These are phyloP conservation scores for Prunus campanulata DNA, from an alignment of 306 rosid genomes.

Conservation along the genomic window DNA sequence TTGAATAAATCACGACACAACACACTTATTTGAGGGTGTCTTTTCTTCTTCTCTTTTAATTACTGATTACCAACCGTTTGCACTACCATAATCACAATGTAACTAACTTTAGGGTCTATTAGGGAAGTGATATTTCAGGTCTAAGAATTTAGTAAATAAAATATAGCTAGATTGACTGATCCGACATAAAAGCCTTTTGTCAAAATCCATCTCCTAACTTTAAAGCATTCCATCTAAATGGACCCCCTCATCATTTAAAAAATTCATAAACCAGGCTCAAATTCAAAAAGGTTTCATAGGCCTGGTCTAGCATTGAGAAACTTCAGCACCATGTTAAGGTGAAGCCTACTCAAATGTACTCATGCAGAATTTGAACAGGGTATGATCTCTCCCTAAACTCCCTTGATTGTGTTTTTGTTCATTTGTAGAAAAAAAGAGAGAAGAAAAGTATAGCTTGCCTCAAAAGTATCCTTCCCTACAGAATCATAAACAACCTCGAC, in stretches of 20 bases:
- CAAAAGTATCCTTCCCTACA: constrained; percentile 84
- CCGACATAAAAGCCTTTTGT: too few species aligned
- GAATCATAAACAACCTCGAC: constrained; percentile 93
- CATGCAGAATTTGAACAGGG: neutral
- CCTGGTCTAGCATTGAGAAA: neutral
- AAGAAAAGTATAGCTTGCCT: constrained; percentile 41
- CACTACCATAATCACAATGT: neutral
- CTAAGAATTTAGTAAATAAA: too few species aligned
- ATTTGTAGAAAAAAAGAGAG: neutral
- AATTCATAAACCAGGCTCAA: neutral
- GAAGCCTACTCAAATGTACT: neutral
- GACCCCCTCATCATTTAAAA: neutral
- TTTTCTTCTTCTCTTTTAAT: too few species aligned
- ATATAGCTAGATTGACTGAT: too few species aligned
- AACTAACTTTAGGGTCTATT: neutral
- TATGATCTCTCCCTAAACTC: neutral
- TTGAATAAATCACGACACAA: too few species aligned
- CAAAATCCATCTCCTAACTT: neutral
- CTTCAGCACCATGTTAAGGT: neutral
- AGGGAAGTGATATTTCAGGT: too few species aligned
- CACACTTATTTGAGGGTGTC: neutral
- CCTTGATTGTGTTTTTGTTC: neutral
- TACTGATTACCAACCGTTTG: neutral
- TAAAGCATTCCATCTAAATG: neutral
- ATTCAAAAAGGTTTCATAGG: neutral